phyloP scores from a whole-genome alignment of 805 yeast genomes.

The Sungouiozyma intestinalis region DNA sequence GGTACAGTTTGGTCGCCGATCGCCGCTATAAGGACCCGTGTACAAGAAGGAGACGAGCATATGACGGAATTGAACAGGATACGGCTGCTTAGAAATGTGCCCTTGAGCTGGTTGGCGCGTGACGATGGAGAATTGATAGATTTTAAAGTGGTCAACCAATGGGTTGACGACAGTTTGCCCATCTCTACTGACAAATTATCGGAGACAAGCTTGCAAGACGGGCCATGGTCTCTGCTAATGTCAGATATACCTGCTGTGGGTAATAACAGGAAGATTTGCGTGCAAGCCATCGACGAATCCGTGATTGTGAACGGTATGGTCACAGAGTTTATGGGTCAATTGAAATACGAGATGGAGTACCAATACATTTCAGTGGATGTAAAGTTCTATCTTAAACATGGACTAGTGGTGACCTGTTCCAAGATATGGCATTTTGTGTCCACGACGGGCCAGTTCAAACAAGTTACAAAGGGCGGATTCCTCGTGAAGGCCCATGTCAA shows the following conservation, averaged over 20 bases:
- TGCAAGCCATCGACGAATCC: constrained; percentile 58
- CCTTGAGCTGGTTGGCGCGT: constrained; percentile 8
- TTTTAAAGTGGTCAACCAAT: constrained; percentile 11
- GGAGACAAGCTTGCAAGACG: not conserved
- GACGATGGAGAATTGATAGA: constrained; percentile 6
- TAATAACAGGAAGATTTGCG: constrained; percentile 42
- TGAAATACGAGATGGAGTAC: constrained; percentile 61
- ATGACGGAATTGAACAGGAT: constrained; percentile 25
- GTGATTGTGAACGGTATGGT: constrained; percentile 24
- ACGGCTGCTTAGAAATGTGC: constrained; percentile 17
- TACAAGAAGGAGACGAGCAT: constrained; percentile 22
- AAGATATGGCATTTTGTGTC: constrained; percentile 26
- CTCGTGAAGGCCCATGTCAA: constrained; percentile 60
- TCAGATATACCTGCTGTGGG: constrained; percentile 75
- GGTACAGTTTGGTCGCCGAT: constrained; percentile 24
- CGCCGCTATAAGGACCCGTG: constrained; percentile 17
- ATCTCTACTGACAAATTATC: constrained; percentile 5
- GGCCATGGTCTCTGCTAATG: constrained; percentile 50
- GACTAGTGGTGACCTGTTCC: constrained; percentile 20
- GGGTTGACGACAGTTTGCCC: constrained; percentile 10
- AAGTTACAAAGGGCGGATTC: constrained; percentile 42
- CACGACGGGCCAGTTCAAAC: constrained; percentile 25
- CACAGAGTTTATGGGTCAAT: constrained; percentile 38
- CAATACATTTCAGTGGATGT: constrained; percentile 22
- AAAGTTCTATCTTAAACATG: constrained; percentile 19